Evolutionary conservation across 1,284 basidiomycete genomes (phyloP).

Genomic region (Trametes versicolor): DNA sequence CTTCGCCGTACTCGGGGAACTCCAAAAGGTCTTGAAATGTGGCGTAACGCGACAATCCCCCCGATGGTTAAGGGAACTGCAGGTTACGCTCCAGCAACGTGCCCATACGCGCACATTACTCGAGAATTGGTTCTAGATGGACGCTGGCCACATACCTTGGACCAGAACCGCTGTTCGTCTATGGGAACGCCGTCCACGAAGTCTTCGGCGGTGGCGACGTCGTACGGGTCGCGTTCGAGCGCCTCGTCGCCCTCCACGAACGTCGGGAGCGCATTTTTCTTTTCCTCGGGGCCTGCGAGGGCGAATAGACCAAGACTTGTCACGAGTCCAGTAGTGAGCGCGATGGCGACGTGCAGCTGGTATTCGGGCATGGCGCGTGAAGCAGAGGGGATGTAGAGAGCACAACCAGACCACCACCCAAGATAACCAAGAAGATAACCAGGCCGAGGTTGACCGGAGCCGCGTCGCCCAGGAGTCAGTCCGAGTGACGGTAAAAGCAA

Average conservation of each 20-base stretch:
- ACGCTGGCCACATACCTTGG: constrained; percentile 54
- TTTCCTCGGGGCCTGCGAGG: constrained; percentile 52
- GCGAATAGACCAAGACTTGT: constrained; percentile 57
- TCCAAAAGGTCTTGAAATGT: too few species aligned
- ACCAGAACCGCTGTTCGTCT: constrained; percentile 79
- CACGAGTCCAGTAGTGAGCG: constrained; percentile 54
- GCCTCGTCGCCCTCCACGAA: constrained; percentile 49
- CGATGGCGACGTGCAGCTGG: constrained; percentile 63
- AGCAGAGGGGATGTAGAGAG: too few species aligned
- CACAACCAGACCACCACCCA: too few species aligned
- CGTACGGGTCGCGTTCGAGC: constrained; percentile 73
- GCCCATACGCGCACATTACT: neutral
- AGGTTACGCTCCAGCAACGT: neutral
- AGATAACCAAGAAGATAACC: too few species aligned
- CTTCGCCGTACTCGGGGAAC: too few species aligned
- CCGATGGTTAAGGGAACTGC: neutral
- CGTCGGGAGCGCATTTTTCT: constrained; percentile 66
- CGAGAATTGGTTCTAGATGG: neutral
- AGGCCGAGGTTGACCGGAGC: too few species aligned
- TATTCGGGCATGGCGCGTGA: constrained; percentile 59
- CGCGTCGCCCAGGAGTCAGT: too few species aligned
- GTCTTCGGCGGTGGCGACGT: constrained; percentile 78
- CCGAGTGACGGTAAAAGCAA: too few species aligned
- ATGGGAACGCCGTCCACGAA: constrained; percentile 80
- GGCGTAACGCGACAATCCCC: too few species aligned